These are phyloP conservation scores for Sporothrix mexicana DNA, from an alignment of 2,329 filamentous ascomycete genomes.

Conservation along the genomic window DNA sequence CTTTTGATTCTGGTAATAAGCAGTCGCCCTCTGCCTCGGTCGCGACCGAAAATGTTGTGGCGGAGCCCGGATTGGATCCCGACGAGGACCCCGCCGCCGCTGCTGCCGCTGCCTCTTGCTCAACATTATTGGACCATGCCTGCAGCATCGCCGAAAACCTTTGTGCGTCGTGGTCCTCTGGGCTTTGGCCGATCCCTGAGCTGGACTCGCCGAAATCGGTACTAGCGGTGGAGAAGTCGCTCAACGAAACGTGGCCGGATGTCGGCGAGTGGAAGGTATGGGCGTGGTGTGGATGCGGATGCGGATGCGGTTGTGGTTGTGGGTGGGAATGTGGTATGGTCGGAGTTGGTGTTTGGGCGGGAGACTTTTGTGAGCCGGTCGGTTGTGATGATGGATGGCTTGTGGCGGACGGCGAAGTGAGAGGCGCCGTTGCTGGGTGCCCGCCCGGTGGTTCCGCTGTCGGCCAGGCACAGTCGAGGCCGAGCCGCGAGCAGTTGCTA, in stretches of 20 bases:
- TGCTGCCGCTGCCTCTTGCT: not conserved
- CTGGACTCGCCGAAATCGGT: slow-evolving; percentile 27
- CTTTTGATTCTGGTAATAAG: slow-evolving; percentile 39
- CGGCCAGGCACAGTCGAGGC: slow-evolving; percentile 40
- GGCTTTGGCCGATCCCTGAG: slow-evolving; percentile 22
- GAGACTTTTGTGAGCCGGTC: not conserved
- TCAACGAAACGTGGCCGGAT: slow-evolving; percentile 3
- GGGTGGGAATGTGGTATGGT: slow-evolving; percentile 7
- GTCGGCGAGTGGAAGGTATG: not conserved
- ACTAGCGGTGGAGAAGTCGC: slow-evolving; percentile 14
- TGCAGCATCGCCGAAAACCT: slow-evolving; percentile 33
- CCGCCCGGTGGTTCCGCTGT: slow-evolving; percentile 6
- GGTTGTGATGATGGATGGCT: not conserved
- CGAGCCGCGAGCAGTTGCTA: slow-evolving; percentile 40
- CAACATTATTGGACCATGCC: slow-evolving; percentile 33
- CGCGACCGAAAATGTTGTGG: not conserved
- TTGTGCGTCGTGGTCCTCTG: slow-evolving; percentile 19
- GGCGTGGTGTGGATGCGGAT: not conserved
- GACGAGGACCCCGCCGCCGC: too few species aligned
- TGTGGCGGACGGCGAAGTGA: not conserved
- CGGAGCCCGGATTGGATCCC: not conserved
- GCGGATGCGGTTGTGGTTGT: not conserved
- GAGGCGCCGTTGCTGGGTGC: not conserved
- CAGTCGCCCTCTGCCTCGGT: slow-evolving; percentile 30
- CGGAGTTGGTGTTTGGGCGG: not conserved